A percentile compares a stretch with the other conserved stretches of the same genome.
These are phyloP conservation scores for Gyrodon lividus DNA, from an alignment of 768 basidiomycete species.

Conservation along the genomic window DNA sequence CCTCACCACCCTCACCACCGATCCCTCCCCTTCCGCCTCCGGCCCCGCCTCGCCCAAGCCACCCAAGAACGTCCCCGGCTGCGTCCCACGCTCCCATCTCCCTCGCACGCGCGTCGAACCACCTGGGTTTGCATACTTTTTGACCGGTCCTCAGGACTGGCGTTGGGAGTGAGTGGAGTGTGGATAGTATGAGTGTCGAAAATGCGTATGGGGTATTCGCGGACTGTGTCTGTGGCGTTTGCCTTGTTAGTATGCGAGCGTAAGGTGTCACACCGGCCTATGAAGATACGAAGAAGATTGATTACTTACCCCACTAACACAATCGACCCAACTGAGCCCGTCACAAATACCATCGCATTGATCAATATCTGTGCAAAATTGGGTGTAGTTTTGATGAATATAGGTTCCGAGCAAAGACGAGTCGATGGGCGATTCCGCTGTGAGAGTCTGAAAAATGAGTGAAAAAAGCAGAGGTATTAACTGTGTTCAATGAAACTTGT, in stretches of 20 bases:
- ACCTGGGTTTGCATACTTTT: constrained; percentile 83
- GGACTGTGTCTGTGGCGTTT: constrained; percentile 48
- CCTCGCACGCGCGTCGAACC: constrained; percentile 63
- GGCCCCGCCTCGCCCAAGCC: constrained; percentile 44
- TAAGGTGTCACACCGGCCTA: background rate
- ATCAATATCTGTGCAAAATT: constrained; percentile 78
- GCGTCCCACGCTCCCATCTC: constrained; percentile 62
- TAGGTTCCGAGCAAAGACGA: constrained; percentile 86
- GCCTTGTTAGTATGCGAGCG: background rate
- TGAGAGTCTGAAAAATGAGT: constrained; percentile 50
- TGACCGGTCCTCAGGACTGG: constrained; percentile 81
- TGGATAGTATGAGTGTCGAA: constrained; percentile 76
- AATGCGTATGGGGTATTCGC: constrained; percentile 80
- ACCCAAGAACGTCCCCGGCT: constrained; percentile 51
- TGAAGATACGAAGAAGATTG: background rate
- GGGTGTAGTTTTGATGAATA: constrained; percentile 90
- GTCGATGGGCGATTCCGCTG: constrained; percentile 87
- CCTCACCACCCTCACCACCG: constrained; percentile 12
- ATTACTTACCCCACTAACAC: constrained; percentile 55
- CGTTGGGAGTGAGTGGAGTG: constrained; percentile 82
- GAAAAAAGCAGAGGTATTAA: background rate
- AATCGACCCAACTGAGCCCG: constrained; percentile 76
- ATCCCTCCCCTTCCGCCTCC: background rate
- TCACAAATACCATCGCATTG: constrained; percentile 70
- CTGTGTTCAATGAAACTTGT: background rate